phyloP scores from a whole-genome alignment of 768 basidiomycete species.

The Mycena venus region DNA sequence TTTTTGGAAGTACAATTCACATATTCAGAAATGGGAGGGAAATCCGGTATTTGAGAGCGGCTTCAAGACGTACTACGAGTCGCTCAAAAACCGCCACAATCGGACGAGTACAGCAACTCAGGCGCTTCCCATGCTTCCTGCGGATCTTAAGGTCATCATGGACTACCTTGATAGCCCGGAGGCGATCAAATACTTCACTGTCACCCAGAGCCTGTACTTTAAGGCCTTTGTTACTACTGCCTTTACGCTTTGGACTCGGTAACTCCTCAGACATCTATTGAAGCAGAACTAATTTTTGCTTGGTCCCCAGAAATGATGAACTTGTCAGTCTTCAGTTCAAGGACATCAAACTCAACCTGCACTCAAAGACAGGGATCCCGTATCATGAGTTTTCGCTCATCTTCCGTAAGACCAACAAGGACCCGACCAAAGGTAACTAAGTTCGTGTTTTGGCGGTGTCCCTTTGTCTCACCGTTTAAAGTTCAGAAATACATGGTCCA shows the following conservation, averaged over 20 bases:
- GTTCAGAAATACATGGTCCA: conserved; percentile 27
- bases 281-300: too few species aligned
- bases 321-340: conserved; percentile 29
- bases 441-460: too few species aligned
- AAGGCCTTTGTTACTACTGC: conserved; percentile 36
- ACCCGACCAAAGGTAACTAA: conserved; percentile 35
- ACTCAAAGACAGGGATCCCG: not conserved
- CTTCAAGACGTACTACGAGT: conserved; percentile 32
- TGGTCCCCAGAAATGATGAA: conserved; percentile 35
- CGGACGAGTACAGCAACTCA: too few species aligned
- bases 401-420: conserved; percentile 39
- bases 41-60: conserved; percentile 35
- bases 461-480: too few species aligned
- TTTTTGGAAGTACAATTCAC: too few species aligned
- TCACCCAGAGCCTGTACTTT: conserved; percentile 26
- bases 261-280: too few species aligned
- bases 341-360: conserved; percentile 15
- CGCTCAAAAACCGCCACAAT: conserved; percentile 31
- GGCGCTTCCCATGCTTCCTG: conserved; percentile 32
- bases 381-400: conserved; percentile 34
- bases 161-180: too few species aligned
- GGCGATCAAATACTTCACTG: too few species aligned
- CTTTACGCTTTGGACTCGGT: conserved; percentile 35
- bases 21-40: too few species aligned
- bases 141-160: conserved; percentile 33